Evolutionary conservation across 1,139 yeast genomes (phyloP), one percentile per base, ranked within the genome.

Genomic region (Lodderomyces elongisporus): DNA sequence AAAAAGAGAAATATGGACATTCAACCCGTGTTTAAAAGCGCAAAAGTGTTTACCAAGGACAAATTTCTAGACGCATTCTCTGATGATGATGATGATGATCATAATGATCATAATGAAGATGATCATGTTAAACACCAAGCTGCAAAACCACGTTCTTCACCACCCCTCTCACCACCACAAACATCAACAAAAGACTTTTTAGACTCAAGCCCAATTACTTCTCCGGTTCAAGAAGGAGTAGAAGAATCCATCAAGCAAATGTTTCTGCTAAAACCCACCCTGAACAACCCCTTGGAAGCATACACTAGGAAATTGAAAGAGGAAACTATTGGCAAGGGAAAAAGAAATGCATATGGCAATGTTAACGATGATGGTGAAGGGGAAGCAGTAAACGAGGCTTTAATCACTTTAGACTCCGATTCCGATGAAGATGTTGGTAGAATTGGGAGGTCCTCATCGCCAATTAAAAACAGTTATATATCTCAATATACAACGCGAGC

Each of bases 241-340:
- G 26, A 24, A n/a, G 26, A 24, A 8, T n/a, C n/a, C n/a, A n/a
- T n/a, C n/a, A n/a, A n/a, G n/a, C n/a, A 18, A 18, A 18, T 18
- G 22, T 18, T 4, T 42, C 47, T 25, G 46, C 49, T 28, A 48
- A 39, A 35, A 16, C 26, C 26, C 31, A 45, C 43, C 25, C n/a
- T n/a, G n/a, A n/a, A n/a, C n/a, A 57, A 56, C 28, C 72, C 72
- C 2, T 54, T 67, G 21, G 66, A 63, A 29, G 36, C 51, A 9
- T 67, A 67, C 39, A 66, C 70, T 10, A 56, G 55, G 28, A 58
- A 45, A 17, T 48, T 66, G 25, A 59, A 56, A 13, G n/a, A n/a
- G n/a, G n/a, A n/a, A n/a, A n/a, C n/a, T n/a, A n/a, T n/a, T n/a
- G n/a, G n/a, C n/a, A n/a, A n/a, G n/a, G n/a, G n/a, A n/a, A n/a